A percentile compares a stretch with the other conserved stretches of the same genome.
These are phyloP conservation scores for Neonectria faginata DNA, from an alignment of 2,329 filamentous ascomycete species.

Conservation along the genomic window DNA sequence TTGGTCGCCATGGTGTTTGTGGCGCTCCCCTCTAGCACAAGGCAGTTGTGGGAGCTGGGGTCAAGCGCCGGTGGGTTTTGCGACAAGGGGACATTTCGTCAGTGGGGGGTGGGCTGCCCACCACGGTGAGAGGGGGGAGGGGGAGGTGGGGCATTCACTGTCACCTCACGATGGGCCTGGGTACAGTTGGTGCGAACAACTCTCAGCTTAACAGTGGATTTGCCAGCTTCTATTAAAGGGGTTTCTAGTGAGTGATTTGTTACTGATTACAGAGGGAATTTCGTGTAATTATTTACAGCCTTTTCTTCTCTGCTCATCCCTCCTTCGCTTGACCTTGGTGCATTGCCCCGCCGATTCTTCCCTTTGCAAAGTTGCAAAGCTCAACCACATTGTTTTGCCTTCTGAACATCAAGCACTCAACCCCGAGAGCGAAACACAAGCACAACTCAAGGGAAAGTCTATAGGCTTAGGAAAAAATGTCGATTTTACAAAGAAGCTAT, in stretches of 20 bases:
- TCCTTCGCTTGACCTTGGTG: too few species aligned
- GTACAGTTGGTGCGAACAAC: too few species aligned
- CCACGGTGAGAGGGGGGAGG: constrained; percentile 44
- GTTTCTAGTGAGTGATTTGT: background rate
- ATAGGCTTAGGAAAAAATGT: too few species aligned
- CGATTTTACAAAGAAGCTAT: too few species aligned
- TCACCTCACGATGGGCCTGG: constrained; percentile 4
- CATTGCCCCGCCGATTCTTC: too few species aligned
- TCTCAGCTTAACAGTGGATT: background rate
- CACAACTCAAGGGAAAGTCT: too few species aligned
- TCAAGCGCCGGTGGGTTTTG: constrained; percentile 43
- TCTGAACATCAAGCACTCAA: too few species aligned
- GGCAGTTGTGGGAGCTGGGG: constrained; percentile 41
- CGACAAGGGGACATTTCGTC: constrained; percentile 47
- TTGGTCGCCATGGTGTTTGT: constrained; percentile 55
- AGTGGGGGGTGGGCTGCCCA: constrained; percentile 45
- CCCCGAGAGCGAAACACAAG: too few species aligned
- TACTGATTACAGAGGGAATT: background rate
- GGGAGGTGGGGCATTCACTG: constrained; percentile 43
- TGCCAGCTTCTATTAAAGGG: too few species aligned
- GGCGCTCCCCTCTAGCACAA: constrained; percentile 36
- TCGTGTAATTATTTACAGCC: background rate
- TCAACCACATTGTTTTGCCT: too few species aligned
- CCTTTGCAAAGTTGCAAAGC: too few species aligned
- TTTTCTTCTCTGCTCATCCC: too few species aligned